Base-by-base conservation (phyloP, 176 grass and related monocot genomes). In the Rhipidocladum racemiflorum region DNA sequence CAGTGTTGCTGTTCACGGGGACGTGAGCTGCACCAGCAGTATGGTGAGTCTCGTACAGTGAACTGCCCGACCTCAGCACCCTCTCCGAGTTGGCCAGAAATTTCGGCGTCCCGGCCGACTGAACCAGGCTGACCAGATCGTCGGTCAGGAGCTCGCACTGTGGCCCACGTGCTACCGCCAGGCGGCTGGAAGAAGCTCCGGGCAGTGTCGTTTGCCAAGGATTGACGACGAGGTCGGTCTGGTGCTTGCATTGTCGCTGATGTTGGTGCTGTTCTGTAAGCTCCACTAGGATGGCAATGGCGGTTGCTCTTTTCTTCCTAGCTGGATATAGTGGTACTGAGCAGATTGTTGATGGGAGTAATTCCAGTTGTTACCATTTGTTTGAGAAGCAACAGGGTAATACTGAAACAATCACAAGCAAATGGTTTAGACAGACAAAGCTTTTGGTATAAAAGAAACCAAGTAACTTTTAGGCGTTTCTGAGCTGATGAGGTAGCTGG, bases 191-290 rank as follows among this genome's bases (percentile, higher is more conserved):
- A 77, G 39, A 18, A 77, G 63, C 38, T 85, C 11, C 24, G 24
- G 21, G 49, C n/a, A 35, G 12, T 28, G 77, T 39, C n/a, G n/a
- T 17, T 70, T 85, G 75, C 65, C 30, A 25, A 85, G 40, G 68
- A 61, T n/a, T 12, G 40, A 70, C 20, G 64, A 35, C 0, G 54
- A 78, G 12, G 20, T 29, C 3, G 9, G n/a, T n/a, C 48, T 68
- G 64, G 48, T 40, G 30, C 12, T 25, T 38, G 51, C 28, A 45
- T 10, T 72, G 55, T 24, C 30, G 27, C 10, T 48, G 59, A 24
- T 62, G 20, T 2, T 61, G n/a, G 4, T 71, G 30, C 16, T 78
- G 75, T 51, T 25, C 4, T 51, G 42, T 17, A 43, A 71, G n/a
- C 43, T 71, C 64, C 6, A 1, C 29, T 14, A 62, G 65, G 83